phyloP scores from a whole-genome alignment of 306 rosid genomes.

The Vigna unguiculata region DNA sequence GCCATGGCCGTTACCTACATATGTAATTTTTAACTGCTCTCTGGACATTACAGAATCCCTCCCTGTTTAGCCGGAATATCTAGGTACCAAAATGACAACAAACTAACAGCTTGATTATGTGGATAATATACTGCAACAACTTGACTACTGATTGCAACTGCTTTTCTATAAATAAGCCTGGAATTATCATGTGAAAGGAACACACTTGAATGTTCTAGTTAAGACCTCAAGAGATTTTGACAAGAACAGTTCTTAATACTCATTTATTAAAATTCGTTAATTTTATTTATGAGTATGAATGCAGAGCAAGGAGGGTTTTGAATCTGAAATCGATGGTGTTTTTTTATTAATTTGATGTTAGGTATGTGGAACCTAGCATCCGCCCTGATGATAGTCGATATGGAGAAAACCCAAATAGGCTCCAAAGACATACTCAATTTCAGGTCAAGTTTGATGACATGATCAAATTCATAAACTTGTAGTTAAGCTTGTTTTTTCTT shows the following conservation, averaged over 20 bases:
- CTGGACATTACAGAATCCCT: no score
- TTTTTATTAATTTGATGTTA: constrained; percentile 47
- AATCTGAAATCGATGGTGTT: constrained; percentile 37
- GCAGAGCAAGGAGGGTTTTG: constrained; percentile 36
- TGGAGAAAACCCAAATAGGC: constrained; percentile 99
- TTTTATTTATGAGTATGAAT: constrained; percentile 24
- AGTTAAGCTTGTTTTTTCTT: constrained; percentile 26
- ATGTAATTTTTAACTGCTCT: no score
- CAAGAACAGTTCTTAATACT: background rate
- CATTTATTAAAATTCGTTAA: constrained; percentile 19
- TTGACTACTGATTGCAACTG: no score
- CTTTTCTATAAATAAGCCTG: no score
- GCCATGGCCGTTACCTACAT: no score
- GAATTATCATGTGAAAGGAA: no score
- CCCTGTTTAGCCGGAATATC: no score
- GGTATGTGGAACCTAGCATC: constrained; percentile 92
- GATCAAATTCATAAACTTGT: constrained; percentile 26
- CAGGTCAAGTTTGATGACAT: constrained; percentile 61
- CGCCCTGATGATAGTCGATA: constrained; percentile 97
- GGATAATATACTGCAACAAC: no score
- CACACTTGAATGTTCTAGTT: no score
- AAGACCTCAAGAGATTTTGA: no score
- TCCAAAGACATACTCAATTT: constrained; percentile 96
- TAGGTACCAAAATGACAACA: no score
- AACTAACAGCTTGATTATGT: no score